Conservation (phyloP, 805 yeast species). For the Babjeviella inositovora region DNA sequence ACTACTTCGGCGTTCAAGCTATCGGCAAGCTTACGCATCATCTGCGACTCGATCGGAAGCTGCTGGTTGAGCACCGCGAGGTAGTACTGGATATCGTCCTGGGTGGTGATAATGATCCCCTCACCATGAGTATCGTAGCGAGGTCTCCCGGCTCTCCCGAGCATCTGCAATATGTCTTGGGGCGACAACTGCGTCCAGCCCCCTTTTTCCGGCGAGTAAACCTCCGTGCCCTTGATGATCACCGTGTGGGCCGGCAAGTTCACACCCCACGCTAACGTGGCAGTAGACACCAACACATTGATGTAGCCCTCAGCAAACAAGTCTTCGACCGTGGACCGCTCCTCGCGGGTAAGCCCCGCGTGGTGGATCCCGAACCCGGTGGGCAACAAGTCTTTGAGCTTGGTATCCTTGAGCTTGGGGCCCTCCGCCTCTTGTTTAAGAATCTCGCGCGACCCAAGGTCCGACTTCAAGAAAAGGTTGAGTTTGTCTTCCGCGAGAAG, state of each 20-base stretch:
- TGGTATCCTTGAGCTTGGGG: constrained; percentile 31
- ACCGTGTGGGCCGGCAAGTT: constrained; percentile 93
- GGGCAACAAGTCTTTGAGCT: constrained; percentile 42
- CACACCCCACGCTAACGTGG: constrained; percentile 96
- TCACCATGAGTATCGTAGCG: constrained; percentile 85
- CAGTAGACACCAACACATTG: constrained; percentile 78
- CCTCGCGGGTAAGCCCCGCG: constrained; percentile 68
- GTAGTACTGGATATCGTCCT: constrained; percentile 74
- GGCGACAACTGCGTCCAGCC: constrained; percentile 86
- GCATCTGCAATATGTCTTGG: constrained; percentile 90
- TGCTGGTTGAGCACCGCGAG: constrained; percentile 85
- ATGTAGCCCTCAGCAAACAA: constrained; percentile 77
- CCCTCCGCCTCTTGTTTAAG: constrained; percentile 47
- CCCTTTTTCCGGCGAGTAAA: constrained; percentile 83
- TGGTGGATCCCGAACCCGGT: constrained; percentile 82
- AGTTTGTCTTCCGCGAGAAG: constrained; percentile 37
- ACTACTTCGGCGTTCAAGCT: constrained; percentile 78
- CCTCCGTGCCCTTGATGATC: constrained; percentile 83
- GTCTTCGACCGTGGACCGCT: constrained; percentile 70
- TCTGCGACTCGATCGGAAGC: constrained; percentile 82
- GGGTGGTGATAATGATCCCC: constrained; percentile 84
- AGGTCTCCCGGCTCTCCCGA: constrained; percentile 98
- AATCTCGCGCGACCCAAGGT: constrained; percentile 45
- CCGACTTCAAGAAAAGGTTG: constrained; percentile 24
- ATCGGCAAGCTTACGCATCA: constrained; percentile 58